phyloP scores from a whole-genome alignment of 2,329 filamentous ascomycete genomes.

The Colletotrichum noveboracense region DNA sequence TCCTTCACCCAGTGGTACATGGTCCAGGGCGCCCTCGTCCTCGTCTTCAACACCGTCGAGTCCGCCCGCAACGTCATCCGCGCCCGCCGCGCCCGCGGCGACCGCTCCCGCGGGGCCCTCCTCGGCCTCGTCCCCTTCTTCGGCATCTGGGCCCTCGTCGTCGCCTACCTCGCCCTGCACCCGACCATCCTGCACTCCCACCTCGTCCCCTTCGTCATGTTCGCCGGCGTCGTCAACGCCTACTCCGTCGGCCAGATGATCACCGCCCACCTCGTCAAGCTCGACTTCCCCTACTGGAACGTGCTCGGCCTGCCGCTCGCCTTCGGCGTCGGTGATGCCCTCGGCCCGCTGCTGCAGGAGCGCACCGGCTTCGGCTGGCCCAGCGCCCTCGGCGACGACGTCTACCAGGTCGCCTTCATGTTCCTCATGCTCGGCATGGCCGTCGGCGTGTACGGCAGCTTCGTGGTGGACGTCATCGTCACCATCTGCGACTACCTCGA shows the following conservation, averaged over 20 bases:
- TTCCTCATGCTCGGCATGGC: conserved; percentile 87
- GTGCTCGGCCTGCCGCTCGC: conserved; percentile 80
- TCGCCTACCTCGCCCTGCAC: conserved; percentile 82
- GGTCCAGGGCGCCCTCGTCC: conserved; percentile 80
- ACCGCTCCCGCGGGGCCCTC: conserved; percentile 76
- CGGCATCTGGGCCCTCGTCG: conserved; percentile 76
- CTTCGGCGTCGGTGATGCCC: conserved; percentile 79
- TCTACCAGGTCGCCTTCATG: conserved; percentile 91
- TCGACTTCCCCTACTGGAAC: conserved; percentile 89
- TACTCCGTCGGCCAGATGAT: conserved; percentile 97
- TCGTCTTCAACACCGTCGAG: conserved; percentile 84
- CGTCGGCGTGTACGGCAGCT: conserved; percentile 93
- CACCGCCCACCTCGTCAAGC: conserved; percentile 87
- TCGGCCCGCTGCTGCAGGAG: conserved; percentile 71
- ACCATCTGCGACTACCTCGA: conserved; percentile 98
- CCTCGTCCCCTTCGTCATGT: conserved; percentile 87
- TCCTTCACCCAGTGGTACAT: conserved; percentile 94
- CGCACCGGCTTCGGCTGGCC: conserved; percentile 74
- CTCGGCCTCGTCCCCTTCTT: conserved; percentile 85
- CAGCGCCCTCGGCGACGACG: conserved; percentile 72
- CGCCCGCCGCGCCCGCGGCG: conserved; percentile 75
- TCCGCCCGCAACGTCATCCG: conserved; percentile 85
- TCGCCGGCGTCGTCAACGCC: conserved; percentile 88
- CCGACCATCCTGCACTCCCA: conserved; percentile 83
- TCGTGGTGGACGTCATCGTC: conserved; percentile 95